Evolutionary conservation across 2,329 filamentous ascomycete genomes (phyloP), one percentile per base, ranked within the genome.

Genomic region (Colletotrichum destructivum): DNA sequence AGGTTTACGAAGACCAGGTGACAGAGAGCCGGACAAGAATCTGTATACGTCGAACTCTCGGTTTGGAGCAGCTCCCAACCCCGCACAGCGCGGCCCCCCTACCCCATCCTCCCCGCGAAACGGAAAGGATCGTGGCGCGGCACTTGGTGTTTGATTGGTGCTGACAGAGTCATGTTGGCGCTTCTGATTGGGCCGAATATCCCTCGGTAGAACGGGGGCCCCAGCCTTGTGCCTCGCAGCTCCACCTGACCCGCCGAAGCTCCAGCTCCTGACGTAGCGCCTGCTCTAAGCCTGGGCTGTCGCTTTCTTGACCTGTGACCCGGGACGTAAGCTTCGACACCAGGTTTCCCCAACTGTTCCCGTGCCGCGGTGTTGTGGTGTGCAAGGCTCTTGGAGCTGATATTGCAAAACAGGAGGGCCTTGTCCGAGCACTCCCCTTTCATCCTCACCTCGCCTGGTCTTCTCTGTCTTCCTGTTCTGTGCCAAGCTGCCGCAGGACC

Each of bases 261-360:
- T 26, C 6, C 38, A 49, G 40, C 13, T 59, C 54, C 62, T 69
- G 67, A 66, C 67, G 67, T 69, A 57, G 21, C 46, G 26, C 60
- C 31, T 54, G 40, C 40, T 31, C 49, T 5, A n/a, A 47, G 46
- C 62, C 49, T 63, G 16, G 12, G 47, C 38, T 26, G 44, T 35
- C 51, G 40, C 31, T 66, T 60, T 55, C 31, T 66, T 55, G 49
- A 66, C 62, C 55, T 61, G 68, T 52, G 56, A 71, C 68, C 35
- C 21, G 21, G 21, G 21, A 57, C 51, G 40, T 47, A 31, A 62
- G 51, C 57, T 68, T 52, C 57, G 57, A 71, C 69, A 57, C 69
- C 57, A 68, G 69, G 68, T 68, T 71, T 71, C 64, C 61, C 67
- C 49, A 66, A 70, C 40, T 67, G 62, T 67, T 61, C 56, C 57